Evolutionary conservation across 1,284 basidiomycete species (phyloP).

Genomic region (Sanguinoderma infundibulare): DNA sequence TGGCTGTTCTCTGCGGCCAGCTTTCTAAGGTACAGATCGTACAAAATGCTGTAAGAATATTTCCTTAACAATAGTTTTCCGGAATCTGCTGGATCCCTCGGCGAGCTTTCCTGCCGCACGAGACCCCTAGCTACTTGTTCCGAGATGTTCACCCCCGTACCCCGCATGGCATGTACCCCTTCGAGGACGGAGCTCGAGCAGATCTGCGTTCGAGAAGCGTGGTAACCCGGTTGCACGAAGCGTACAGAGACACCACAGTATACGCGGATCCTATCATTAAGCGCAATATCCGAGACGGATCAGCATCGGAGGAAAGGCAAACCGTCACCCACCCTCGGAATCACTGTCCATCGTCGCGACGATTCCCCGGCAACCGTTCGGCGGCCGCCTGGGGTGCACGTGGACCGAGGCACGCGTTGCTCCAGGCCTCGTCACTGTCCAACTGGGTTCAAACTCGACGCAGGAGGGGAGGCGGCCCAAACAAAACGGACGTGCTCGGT

Average conservation of each 20-base stretch:
- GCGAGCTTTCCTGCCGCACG: too few species aligned
- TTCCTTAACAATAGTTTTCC: too few species aligned
- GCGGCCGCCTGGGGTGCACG: not conserved
- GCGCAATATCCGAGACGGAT: not conserved
- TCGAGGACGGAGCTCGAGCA: not conserved
- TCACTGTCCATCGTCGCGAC: not conserved
- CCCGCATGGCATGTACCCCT: too few species aligned
- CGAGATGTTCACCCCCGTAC: too few species aligned
- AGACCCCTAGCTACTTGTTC: too few species aligned
- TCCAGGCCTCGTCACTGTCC: not conserved
- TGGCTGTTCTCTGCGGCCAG: too few species aligned
- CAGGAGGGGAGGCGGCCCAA: too few species aligned
- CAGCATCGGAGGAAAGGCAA: slow-evolving; percentile 1
- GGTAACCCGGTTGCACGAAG: not conserved
- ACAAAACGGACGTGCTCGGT: too few species aligned
- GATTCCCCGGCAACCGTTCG: not conserved
- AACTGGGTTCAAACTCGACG: not conserved
- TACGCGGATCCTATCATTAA: not conserved
- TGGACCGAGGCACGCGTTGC: not conserved
- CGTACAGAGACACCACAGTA: not conserved
- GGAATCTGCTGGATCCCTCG: too few species aligned
- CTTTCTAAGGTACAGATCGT: too few species aligned
- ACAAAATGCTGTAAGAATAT: too few species aligned
- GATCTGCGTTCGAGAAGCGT: not conserved
- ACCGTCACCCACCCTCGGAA: not conserved